Evolutionary conservation across 768 basidiomycete genomes (phyloP).

Genomic region (Tulasnella calospora): DNA sequence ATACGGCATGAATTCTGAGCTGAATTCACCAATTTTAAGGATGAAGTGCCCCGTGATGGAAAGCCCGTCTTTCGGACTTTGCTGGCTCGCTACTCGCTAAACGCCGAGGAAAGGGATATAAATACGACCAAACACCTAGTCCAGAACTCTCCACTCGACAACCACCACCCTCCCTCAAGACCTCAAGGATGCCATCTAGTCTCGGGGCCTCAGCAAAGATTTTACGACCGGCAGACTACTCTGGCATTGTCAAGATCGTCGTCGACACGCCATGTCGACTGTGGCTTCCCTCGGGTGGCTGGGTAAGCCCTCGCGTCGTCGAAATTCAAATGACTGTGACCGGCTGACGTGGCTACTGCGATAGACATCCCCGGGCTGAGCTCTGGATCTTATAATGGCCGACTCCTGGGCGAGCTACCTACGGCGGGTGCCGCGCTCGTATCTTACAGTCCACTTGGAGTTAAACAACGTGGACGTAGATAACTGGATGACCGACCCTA

Average conservation of each 20-base stretch:
- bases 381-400: not conserved
- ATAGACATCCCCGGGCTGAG: not conserved
- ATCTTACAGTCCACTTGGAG: not conserved
- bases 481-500: conserved; percentile 8
- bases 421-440: not conserved
- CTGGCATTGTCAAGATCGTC: too few species aligned
- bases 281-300: not conserved
- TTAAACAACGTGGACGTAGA: not conserved
- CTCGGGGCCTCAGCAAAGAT: too few species aligned
- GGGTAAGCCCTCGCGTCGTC: not conserved
- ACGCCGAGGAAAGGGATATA: not conserved
- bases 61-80: not conserved
- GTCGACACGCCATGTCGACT: too few species aligned
- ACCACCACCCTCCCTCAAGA: not conserved
- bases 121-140: not conserved
- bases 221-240: too few species aligned
- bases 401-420: not conserved
- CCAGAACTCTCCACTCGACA: not conserved
- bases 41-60: too few species aligned
- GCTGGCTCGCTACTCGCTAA: not conserved
- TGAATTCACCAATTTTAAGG: too few species aligned
- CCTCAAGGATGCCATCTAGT: not conserved
- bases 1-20: too few species aligned
- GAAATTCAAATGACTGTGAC: not conserved
- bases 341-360: not conserved